Evolutionary conservation across 2,329 filamentous ascomycete species (phyloP), one percentile per base, ranked within the genome.

Genomic region (Trichocomaceae sp.): DNA sequence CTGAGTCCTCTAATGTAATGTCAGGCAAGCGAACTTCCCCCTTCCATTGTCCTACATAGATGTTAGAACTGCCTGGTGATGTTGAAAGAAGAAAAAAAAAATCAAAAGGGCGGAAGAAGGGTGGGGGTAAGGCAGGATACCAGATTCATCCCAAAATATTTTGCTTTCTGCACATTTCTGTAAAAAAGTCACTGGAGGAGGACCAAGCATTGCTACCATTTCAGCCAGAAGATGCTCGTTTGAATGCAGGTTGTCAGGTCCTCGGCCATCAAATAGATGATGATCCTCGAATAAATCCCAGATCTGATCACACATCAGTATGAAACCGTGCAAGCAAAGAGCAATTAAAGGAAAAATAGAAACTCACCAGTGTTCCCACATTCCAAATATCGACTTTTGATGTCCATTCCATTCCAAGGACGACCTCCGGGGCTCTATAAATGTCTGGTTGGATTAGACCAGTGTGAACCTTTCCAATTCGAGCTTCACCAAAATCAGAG

Each of bases 361-460:
- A 39, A 50, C 39, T n/a, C n/a, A 50, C 62, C 58, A 66, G 50
- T 6, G 58, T 54, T 22, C 60, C 64, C 29, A 66, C 54, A 47
- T 62, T 63, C 63, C 64, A 68, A n/a, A 67, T 65, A 54, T 68
- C 66, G 13, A 63, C 60, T 31, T 60, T 61, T 12, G 53, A 57
- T 15, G 57, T 60, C 66, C 63, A 68, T 22, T 54, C 46, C 60
- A 26, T 26, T 26, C 23, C 23, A 26, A 26, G 23, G 23, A 26
- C 7, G 23, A 26, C 23, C 23, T 26, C 23, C 23, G 23, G 23
- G 7, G 23, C 23, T 26, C 23, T 26, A 7, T 26, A 26, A 7
- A 26, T 26, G 65, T 62, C 55, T 8, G 64, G 63, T 56, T 61
- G 58, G 23, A 64, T 63, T 22, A 60, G 48, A 20, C 59, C 59